phyloP scores from a whole-genome alignment of 2,329 filamentous ascomycete species.

The Chaetomiaceae sp. region DNA sequence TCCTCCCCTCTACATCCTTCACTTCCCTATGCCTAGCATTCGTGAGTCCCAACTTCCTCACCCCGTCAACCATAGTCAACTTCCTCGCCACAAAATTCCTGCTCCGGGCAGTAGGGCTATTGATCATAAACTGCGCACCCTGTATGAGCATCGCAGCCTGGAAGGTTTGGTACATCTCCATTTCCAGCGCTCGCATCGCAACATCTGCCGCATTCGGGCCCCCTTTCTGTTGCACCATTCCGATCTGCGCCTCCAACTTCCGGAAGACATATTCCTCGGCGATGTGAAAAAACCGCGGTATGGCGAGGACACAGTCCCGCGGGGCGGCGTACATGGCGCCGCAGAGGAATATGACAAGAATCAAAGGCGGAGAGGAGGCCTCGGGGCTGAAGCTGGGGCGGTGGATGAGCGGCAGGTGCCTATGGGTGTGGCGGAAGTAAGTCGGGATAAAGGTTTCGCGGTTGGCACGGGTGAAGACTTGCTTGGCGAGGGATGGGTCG shows the following conservation, averaged over 20 bases:
- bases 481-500: conserved; percentile 14
- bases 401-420: conserved; percentile 30
- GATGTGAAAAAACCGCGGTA: neutral
- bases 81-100: conserved; percentile 18
- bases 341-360: neutral
- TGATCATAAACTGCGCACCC: conserved; percentile 23
- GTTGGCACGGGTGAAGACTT: conserved; percentile 23
- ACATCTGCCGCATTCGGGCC: neutral
- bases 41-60: conserved; percentile 4
- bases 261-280: conserved; percentile 8
- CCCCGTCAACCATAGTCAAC: conserved; percentile 21
- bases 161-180: conserved; percentile 19
- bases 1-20: too few species aligned
- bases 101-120: conserved; percentile 16
- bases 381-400: conserved; percentile 25
- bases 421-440: conserved; percentile 29
- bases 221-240: neutral
- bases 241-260: neutral
- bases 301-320: conserved; percentile 3
- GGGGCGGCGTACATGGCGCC: conserved; percentile 5
- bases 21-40: neutral
- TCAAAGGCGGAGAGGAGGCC: neutral
- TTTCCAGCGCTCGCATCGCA: neutral
- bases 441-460: conserved; percentile 21
- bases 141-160: conserved; percentile 28